Percentiles rank a stretch among this genome's conserved stretches.
Conservation (phyloP, 2,329 filamentous ascomycete species). For the Aspergillus fischeri region DNA sequence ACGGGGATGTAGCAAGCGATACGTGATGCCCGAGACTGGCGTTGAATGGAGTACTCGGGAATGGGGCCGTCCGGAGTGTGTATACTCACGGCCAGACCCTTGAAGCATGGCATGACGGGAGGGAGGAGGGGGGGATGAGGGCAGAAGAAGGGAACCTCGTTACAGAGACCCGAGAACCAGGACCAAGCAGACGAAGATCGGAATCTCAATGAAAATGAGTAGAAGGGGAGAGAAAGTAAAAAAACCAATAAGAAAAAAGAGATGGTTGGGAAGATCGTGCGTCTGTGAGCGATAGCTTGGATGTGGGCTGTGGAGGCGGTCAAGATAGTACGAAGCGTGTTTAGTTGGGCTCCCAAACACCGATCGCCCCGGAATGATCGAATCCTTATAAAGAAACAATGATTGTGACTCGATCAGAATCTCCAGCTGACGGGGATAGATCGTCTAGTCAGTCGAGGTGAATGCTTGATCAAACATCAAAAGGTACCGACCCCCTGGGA, state of each 20-base stretch:
- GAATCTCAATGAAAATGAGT: background rate
- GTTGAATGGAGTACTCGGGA: conserved; percentile 90
- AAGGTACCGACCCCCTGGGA: background rate
- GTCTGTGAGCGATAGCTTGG: conserved; percentile 1
- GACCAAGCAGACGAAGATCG: background rate
- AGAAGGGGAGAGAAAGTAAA: background rate
- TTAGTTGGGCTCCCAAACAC: background rate
- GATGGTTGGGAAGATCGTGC: conserved; percentile 3
- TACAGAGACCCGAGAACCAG: background rate
- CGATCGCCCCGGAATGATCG: background rate
- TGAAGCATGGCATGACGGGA: conserved; percentile 83
- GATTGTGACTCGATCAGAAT: background rate
- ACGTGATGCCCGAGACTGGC: conserved; percentile 81
- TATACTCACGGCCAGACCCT: conserved; percentile 97
- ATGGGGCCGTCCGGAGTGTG: conserved; percentile 77
- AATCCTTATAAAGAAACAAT: background rate
- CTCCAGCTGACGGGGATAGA: background rate
- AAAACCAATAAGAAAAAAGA: conserved; percentile 1
- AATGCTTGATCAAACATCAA: background rate
- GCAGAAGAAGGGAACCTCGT: background rate
- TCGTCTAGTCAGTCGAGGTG: background rate
- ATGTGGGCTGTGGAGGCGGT: conserved; percentile 26
- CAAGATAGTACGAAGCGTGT: conserved; percentile 12
- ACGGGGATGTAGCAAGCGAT: conserved; percentile 98
- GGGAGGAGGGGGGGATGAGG: background rate